A percentile compares a stretch with the other conserved stretches of the same genome.
phyloP scores from a whole-genome alignment of 2,329 filamentous ascomycete species.

The Fusarium humuli region DNA sequence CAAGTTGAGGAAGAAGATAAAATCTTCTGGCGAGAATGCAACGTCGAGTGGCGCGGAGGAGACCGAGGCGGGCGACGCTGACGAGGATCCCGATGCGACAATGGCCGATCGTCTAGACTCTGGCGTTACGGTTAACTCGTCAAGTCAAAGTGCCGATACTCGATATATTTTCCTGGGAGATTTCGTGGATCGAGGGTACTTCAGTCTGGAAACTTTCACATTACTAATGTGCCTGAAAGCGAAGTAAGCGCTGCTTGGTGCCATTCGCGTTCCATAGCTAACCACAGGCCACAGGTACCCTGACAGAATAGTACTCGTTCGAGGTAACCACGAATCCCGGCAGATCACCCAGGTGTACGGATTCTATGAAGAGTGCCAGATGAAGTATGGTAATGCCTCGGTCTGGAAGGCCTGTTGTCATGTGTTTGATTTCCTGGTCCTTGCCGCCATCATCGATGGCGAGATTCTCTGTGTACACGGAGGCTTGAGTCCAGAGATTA shows the following conservation, averaged over 20 bases:
- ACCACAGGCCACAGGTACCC: slow-evolving; percentile 75
- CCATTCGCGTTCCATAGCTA: slow-evolving; percentile 26
- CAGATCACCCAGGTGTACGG: slow-evolving; percentile 99
- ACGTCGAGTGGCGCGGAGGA: slow-evolving; percentile 65
- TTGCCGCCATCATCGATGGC: slow-evolving; percentile 97
- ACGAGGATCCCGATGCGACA: slow-evolving; percentile 49
- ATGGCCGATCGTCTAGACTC: slow-evolving; percentile 50
- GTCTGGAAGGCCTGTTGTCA: slow-evolving; percentile 99
- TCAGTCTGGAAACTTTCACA: slow-evolving; percentile 97
- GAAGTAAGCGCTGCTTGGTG: slow-evolving; percentile 57
- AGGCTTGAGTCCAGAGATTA: slow-evolving; percentile 87
- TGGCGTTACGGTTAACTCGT: slow-evolving; percentile 52
- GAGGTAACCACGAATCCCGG: slow-evolving; percentile 96
- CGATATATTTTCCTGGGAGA: slow-evolving; percentile 78
- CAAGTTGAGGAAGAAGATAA: slow-evolving; percentile 87
- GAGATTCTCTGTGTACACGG: slow-evolving; percentile 99
- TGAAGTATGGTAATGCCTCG: slow-evolving; percentile 98
- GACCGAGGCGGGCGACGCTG: slow-evolving; percentile 57
- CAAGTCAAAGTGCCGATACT: slow-evolving; percentile 63
- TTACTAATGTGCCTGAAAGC: slow-evolving; percentile 94
- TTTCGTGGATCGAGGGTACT: slow-evolving; percentile 97
- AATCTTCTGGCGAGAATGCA: slow-evolving; percentile 53
- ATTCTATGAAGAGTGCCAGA: slow-evolving; percentile 98
- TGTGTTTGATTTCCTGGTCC: slow-evolving; percentile 97
- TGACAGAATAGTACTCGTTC: slow-evolving; percentile 92